Evolutionary conservation across 257 asterid species (phyloP), one percentile per base, ranked within the genome.

Genomic region (Penstemon davidsonii): DNA sequence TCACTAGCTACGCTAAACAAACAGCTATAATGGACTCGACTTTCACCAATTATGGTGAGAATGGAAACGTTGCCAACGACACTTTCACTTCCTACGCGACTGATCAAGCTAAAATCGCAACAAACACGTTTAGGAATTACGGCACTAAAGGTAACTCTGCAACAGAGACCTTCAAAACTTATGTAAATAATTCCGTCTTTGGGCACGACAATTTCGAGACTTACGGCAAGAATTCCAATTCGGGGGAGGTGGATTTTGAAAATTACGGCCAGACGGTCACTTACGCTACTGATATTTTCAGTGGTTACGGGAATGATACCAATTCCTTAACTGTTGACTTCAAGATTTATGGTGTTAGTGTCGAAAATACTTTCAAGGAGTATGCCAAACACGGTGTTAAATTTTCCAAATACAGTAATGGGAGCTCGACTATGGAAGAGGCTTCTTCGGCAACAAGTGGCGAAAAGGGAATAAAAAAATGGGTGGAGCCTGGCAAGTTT

Each of bases 401-500:
- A 15, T 15, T 15, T 15, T 15, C 18, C 18, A 15, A 15, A 15
- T 15, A 15, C 18, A 15, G 18, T 15, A 15, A 88, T 46, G 72
- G 54, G 10, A 83, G 67, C 5, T 62, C 84, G 1, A 33, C 53
- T 25, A 64, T 10, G 11, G 43, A n/a, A 45, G 62, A 71, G 0
- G 45, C 83, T 8, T 41, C 67, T 65, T 59, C 33, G 6, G 55
- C 61, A 41, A 13, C 41, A 12, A 70, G 66, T 53, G 87, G 78
- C 69, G 82, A 78, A 72, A 80, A 1, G 59, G 85, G 63, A 13
- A 77, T 41, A 18, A 71, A n/a, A n/a, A 78, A 74, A 62, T 76
- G 85, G 83, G 80, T 64, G 8, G 95, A 83, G 82, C 89, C 92
- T 0, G 97, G 96, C 7, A 90, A 83, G 62, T 88, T 90, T 60